A percentile compares a stretch with the other conserved stretches of the same genome.
Evolutionary conservation across 2,329 filamentous ascomycete species (phyloP).

Genomic region (Teratosphaeria gauchensis): DNA sequence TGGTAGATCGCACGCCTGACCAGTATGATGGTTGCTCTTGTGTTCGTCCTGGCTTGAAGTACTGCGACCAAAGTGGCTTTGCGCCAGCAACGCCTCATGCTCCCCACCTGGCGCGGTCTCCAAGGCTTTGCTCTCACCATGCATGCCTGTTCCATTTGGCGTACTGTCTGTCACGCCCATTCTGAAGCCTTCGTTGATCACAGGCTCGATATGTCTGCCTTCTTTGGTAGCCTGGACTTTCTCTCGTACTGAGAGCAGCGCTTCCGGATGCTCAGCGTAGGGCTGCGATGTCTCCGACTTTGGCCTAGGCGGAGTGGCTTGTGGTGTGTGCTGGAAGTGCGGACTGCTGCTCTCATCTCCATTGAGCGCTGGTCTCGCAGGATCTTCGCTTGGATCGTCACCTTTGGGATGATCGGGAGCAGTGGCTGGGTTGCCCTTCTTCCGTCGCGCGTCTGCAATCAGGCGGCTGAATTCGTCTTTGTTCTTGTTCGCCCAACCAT

Average conservation of each 20-base stretch:
- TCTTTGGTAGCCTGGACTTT: conserved; percentile 18
- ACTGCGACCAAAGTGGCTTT: conserved; percentile 1
- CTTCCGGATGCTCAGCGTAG: conserved; percentile 18
- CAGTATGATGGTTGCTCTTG: conserved; percentile 6
- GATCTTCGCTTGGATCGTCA: conserved; percentile 3
- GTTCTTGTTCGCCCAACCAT: conserved; percentile 65
- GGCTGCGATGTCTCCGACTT: conserved; percentile 3
- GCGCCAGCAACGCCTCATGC: background rate
- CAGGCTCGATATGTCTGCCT: conserved; percentile 9
- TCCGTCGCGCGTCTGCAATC: conserved; percentile 63
- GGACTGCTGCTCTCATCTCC: conserved; percentile 3
- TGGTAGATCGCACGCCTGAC: conserved; percentile 15
- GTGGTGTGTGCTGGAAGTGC: conserved; percentile 1
- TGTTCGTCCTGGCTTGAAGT: conserved; percentile 14
- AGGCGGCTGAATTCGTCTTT: conserved; percentile 66
- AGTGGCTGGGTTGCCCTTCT: conserved; percentile 27
- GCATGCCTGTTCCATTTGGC: background rate
- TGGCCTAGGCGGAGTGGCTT: background rate
- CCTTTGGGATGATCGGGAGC: conserved; percentile 6
- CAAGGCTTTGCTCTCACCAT: background rate
- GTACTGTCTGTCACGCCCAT: background rate
- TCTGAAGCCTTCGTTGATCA: conserved; percentile 14
- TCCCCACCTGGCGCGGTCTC: background rate
- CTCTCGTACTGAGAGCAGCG: conserved; percentile 13
- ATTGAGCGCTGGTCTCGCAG: conserved; percentile 1